phyloP scores from a whole-genome alignment of 2,329 filamentous ascomycete genomes.

The Clonostachys rhizophaga region DNA sequence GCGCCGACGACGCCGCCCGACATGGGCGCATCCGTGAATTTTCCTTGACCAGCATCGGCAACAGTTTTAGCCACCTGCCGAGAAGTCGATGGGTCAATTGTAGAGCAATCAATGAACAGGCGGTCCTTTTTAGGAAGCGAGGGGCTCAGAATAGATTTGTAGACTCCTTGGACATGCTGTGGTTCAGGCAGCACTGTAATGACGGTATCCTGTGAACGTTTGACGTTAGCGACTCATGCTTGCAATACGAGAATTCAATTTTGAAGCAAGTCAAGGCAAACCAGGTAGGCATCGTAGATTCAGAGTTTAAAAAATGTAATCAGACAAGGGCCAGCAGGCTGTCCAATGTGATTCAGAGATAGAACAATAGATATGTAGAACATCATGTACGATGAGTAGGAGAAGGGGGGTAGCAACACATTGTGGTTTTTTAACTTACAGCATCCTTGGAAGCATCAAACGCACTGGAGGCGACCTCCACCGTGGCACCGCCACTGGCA shows the following conservation, averaged over 20 bases:
- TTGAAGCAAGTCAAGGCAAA: too few relatives aligned
- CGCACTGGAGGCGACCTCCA: constrained; percentile 38
- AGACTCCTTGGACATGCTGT: constrained; percentile 80
- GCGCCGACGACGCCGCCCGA: constrained; percentile 94
- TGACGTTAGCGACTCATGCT: not conserved
- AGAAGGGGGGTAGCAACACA: too few relatives aligned
- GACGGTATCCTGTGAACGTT: constrained; percentile 63
- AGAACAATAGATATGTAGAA: constrained; percentile 19
- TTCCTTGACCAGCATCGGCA: constrained; percentile 57
- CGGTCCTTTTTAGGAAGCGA: constrained; percentile 51
- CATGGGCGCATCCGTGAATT: constrained; percentile 93
- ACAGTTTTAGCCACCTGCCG: constrained; percentile 70
- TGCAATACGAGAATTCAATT: constrained; percentile 5
- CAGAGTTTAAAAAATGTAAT: constrained; percentile 54
- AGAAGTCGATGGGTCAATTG: constrained; percentile 87
- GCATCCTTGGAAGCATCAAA: constrained; percentile 45
- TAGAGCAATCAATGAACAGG: constrained; percentile 93
- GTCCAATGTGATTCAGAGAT: constrained; percentile 70
- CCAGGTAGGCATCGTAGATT: constrained; percentile 14
- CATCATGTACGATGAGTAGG: constrained; percentile 9
- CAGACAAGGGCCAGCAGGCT: constrained; percentile 42
- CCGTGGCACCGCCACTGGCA: constrained; percentile 35
- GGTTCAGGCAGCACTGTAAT: constrained; percentile 90
- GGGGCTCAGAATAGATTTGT: constrained; percentile 66
- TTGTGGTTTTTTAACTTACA: constrained; percentile 28